Conservation (phyloP, 306 rosid genomes). For the Quercus aquifolioides region DNA sequence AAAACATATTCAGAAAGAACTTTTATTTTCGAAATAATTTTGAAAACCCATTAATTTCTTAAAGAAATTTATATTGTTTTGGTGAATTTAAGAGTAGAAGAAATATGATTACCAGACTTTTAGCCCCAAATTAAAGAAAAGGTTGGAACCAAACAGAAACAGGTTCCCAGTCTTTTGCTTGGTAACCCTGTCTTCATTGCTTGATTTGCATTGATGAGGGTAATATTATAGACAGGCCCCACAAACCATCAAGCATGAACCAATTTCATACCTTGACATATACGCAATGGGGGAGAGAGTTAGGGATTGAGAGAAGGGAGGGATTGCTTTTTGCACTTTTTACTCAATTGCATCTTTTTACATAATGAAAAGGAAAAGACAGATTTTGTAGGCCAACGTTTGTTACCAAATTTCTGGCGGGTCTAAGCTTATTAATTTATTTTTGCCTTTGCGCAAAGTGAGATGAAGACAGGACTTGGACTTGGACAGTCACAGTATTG, state of each 20-base stretch:
- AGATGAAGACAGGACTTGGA: slow-evolving; percentile 21
- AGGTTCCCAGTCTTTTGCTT: neutral
- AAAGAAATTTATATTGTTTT: no score
- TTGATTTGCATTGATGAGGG: slow-evolving; percentile 6
- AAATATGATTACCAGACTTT: no score
- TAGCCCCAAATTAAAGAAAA: no score
- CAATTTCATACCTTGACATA: slow-evolving; percentile 26
- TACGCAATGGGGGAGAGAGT: slow-evolving; percentile 11
- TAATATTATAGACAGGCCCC: slow-evolving; percentile 21
- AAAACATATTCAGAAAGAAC: no score
- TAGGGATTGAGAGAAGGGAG: neutral
- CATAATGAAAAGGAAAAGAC: slow-evolving; percentile 28
- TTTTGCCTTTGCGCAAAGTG: slow-evolving; percentile 14
- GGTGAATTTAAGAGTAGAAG: no score
- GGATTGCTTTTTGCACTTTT: slow-evolving; percentile 5
- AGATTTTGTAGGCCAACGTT: slow-evolving; percentile 37
- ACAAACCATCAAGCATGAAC: slow-evolving; percentile 16
- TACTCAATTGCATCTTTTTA: slow-evolving; percentile 21
- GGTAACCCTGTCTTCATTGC: neutral
- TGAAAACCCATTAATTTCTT: no score
- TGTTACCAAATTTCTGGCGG: slow-evolving; percentile 27
- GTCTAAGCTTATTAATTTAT: slow-evolving; percentile 9
- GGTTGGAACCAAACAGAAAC: no score
- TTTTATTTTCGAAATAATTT: no score
- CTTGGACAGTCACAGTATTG: neutral